phyloP scores from a whole-genome alignment of 2,329 filamentous ascomycete genomes.

The Geosmithia flava region DNA sequence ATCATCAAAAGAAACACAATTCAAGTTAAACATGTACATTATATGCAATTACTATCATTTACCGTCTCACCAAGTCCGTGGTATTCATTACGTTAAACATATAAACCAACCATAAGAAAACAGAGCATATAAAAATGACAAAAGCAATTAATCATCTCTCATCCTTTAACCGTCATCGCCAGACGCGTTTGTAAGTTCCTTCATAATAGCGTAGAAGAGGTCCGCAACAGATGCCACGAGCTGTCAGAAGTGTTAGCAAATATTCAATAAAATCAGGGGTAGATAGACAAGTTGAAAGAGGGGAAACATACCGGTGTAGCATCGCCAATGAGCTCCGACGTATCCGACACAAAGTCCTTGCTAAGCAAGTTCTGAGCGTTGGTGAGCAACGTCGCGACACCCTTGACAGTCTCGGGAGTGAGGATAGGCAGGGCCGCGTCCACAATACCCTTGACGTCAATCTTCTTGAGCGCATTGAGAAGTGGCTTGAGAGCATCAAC shows the following conservation, averaged over 20 bases:
- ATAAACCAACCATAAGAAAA: background rate
- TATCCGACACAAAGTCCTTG: slow-evolving; percentile 25
- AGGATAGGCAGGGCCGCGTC: slow-evolving; percentile 24
- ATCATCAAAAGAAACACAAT: background rate
- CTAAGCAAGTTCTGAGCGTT: slow-evolving; percentile 25
- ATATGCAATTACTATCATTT: background rate
- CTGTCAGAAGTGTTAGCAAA: slow-evolving; percentile 6
- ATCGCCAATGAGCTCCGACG: slow-evolving; percentile 27
- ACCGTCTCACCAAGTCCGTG: background rate
- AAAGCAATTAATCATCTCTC: background rate
- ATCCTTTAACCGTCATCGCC: slow-evolving; percentile 5
- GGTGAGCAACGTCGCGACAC: slow-evolving; percentile 19
- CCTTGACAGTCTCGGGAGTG: slow-evolving; percentile 22
- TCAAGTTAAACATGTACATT: background rate
- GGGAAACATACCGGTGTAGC: slow-evolving; percentile 22
- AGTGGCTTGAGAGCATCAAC: slow-evolving; percentile 12
- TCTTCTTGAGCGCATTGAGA: slow-evolving; percentile 20
- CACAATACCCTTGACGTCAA: slow-evolving; percentile 22
- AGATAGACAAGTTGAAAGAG: background rate
- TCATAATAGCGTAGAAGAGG: slow-evolving; percentile 17
- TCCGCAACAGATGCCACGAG: slow-evolving; percentile 19
- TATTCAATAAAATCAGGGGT: background rate
- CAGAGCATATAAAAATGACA: background rate
- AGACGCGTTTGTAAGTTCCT: slow-evolving; percentile 8
- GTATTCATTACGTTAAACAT: background rate